Evolutionary conservation across 768 basidiomycete species (phyloP).

Genomic region (Clathrus columnatus): DNA sequence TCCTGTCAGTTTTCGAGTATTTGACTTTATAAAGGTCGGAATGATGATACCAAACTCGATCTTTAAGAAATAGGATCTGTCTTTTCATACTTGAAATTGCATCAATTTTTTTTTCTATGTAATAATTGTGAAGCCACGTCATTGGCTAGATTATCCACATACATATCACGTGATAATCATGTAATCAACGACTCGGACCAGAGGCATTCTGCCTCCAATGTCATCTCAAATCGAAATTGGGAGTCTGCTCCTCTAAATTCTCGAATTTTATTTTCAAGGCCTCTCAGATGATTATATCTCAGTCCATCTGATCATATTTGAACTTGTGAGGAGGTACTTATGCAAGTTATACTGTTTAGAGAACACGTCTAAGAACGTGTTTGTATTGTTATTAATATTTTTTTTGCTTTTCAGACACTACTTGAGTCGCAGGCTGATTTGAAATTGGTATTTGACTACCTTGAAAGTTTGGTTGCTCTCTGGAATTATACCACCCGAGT

Average conservation of each 20-base stretch:
- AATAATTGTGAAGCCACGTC: too few relatives aligned
- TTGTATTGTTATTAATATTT: constrained; percentile 74
- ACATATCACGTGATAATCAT: neutral
- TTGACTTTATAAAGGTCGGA: constrained; percentile 32
- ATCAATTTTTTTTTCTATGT: too few relatives aligned
- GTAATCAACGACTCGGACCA: neutral
- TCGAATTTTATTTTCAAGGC: constrained; percentile 78
- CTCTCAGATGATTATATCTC: constrained; percentile 84
- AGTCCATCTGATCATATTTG: constrained; percentile 69
- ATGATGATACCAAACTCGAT: constrained; percentile 48
- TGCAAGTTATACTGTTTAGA: neutral
- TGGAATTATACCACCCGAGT: constrained; percentile 63
- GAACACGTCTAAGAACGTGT: constrained; percentile 29
- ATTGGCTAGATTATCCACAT: neutral
- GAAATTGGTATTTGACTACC: constrained; percentile 88
- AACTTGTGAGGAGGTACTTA: constrained; percentile 41
- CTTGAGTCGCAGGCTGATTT: constrained; percentile 82
- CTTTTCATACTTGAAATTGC: too few relatives aligned
- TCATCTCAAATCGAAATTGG: neutral
- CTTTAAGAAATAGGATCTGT: constrained; percentile 14
- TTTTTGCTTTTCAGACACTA: constrained; percentile 81
- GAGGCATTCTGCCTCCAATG: neutral
- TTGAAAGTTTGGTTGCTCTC: constrained; percentile 84
- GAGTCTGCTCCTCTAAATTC: constrained; percentile 54
- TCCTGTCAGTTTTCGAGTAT: neutral